Base-by-base conservation (phyloP, 805 yeast species). In the Tanozyma kutaoensis region DNA sequence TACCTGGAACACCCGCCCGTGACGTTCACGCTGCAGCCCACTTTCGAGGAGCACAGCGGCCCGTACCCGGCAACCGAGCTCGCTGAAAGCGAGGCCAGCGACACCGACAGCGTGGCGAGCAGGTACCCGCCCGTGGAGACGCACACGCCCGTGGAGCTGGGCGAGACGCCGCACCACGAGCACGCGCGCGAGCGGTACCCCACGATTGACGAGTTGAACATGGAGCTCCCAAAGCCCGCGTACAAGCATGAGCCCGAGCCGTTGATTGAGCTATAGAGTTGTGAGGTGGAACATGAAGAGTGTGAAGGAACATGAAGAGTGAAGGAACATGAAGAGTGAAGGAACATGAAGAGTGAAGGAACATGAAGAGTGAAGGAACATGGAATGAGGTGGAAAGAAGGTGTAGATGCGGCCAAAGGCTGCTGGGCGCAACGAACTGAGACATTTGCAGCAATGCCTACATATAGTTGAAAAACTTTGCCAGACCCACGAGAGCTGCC, bases 401-500 rank as follows among this genome's bases (percentile, higher is more conserved):
- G n/a, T n/a, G n/a, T n/a, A n/a, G n/a, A n/a, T n/a, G n/a, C n/a
- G n/a, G n/a, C n/a, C n/a, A n/a, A n/a, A n/a, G n/a, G n/a, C n/a
- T n/a, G n/a, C n/a, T n/a, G n/a, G n/a, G n/a, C n/a, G n/a, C n/a
- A n/a, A n/a, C n/a, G n/a, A n/a, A n/a, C n/a, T n/a, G n/a, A n/a
- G n/a, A n/a, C n/a, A n/a, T n/a, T n/a, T n/a, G n/a, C n/a, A n/a
- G n/a, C n/a, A n/a, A n/a, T n/a, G n/a, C n/a, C n/a, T n/a, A n/a
- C n/a, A n/a, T n/a, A n/a, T n/a, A n/a, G n/a, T n/a, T n/a, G n/a
- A n/a, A n/a, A n/a, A n/a, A n/a, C n/a, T n/a, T n/a, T n/a, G n/a
- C n/a, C n/a, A n/a, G n/a, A 17, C 29, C 29, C 23, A 61, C 68
- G 68, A 55, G 68, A 61, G 68, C 68, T 61, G 68, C 68, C 68